Conservation (phyloP, 148 eudicot genomes). For the Suaeda aralocaspica region DNA sequence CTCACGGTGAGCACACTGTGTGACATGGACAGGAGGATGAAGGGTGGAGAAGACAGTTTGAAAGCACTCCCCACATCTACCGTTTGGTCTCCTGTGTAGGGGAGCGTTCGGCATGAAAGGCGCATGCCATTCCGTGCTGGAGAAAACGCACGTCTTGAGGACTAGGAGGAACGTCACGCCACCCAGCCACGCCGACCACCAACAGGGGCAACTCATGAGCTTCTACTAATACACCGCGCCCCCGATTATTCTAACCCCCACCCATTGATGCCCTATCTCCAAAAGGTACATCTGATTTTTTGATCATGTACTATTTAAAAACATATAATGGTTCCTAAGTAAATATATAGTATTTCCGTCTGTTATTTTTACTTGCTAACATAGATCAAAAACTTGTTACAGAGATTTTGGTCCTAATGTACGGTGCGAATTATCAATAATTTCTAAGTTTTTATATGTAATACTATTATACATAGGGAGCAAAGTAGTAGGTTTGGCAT, state of each 20-base stretch:
- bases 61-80: slow-evolving; percentile 68
- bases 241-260: slow-evolving; percentile 28
- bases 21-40: slow-evolving; percentile 91
- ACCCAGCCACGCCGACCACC: slow-evolving; percentile 48
- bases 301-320: too few species aligned
- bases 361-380: too few species aligned
- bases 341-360: too few species aligned
- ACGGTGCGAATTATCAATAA: too few species aligned
- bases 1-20: slow-evolving; percentile 76
- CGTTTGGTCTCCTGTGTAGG: slow-evolving; percentile 88
- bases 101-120: slow-evolving; percentile 82
- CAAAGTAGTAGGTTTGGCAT: too few species aligned
- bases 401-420: too few species aligned
- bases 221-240: slow-evolving; percentile 26
- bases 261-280: slow-evolving; percentile 79
- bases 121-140: slow-evolving; percentile 86
- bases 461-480: too few species aligned
- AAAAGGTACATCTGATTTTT: slow-evolving; percentile 42
- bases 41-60: slow-evolving; percentile 93
- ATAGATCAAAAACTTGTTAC: too few species aligned
- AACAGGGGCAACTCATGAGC: slow-evolving; percentile 21
- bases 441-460: too few species aligned
- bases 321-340: too few species aligned
- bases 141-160: slow-evolving; percentile 71
- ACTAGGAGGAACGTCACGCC: slow-evolving; percentile 54